Conservation (phyloP, 306 rosid species). For the Castanospermum australe region DNA sequence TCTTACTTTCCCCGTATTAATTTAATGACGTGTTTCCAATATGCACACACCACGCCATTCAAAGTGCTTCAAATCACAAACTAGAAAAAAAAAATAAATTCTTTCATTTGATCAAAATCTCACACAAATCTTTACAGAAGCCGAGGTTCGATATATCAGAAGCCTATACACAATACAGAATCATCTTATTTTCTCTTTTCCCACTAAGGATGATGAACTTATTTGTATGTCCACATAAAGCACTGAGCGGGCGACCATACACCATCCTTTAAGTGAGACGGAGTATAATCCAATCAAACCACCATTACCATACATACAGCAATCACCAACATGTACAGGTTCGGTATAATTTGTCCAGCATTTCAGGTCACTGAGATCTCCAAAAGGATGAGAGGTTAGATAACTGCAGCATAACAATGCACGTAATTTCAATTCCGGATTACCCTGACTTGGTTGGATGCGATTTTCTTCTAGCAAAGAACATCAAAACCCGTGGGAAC, state of each 20-base stretch:
- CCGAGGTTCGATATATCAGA: conserved; percentile 38
- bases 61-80: conserved; percentile 11
- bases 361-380: conserved; percentile 45
- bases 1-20: neutral
- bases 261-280: conserved; percentile 28
- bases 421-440: conserved; percentile 20
- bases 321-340: conserved; percentile 41
- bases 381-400: conserved; percentile 28
- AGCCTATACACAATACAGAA: conserved; percentile 46
- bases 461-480: conserved; percentile 67
- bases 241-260: conserved; percentile 33
- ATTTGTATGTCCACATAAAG: conserved; percentile 35
- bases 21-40: neutral
- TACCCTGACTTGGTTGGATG: conserved; percentile 52
- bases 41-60: conserved; percentile 15
- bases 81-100: neutral
- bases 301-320: conserved; percentile 50
- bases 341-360: conserved; percentile 29
- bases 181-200: conserved; percentile 39
- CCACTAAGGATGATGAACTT: conserved; percentile 33
- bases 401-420: conserved; percentile 31
- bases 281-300: conserved; percentile 43
- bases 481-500: conserved; percentile 87
- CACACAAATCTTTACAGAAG: conserved; percentile 43
- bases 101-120: conserved; percentile 44